Evolutionary conservation across 192 early-diverging fungal species (phyloP), one percentile per base, ranked within the genome.

Genomic region (Spizellomyces sp.): DNA sequence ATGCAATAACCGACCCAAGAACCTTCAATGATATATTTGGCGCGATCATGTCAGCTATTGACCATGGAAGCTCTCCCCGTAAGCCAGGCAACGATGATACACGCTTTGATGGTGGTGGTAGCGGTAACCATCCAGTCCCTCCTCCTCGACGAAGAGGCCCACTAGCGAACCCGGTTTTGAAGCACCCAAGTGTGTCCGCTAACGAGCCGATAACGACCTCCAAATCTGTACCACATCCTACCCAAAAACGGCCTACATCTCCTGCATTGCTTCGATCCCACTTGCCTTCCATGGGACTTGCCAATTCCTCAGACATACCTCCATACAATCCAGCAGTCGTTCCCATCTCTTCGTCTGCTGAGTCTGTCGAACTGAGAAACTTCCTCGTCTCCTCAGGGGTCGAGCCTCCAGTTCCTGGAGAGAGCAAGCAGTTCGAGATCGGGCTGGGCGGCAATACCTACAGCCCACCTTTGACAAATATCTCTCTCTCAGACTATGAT

Each of bases 11-110:
- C 19, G 76, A 81, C 61, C 55, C 69, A 15, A 27, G 50, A 5
- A 41, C 48, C 15, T 79, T 75, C 56, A 21, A 36, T 6, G 80
- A 79, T 44, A 52, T 74, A 14, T 74, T 81, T 50, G 27, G 62
- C 42, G 61, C 73, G 10, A 55, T 74, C 47, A 61, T 70, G 62
- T 56, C 62, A 14, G 68, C 69, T 10, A 67, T 21, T 10, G 27
- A 36, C 27, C 27, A 36, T 2, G 27, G 1, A 36, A 36, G 27
- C 27, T 0, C 1, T 3, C 27, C 27, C 27, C 27, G 42, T 12
- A 17, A 17, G 14, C 17, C 17, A 41, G 59, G 59, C 36, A 22
- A n/a, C 17, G 58, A 44, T 7, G 59, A 9, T 14, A 14, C 58
- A 46, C 58, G 17, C 5, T 45, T 14, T 62, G 65, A 42, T 50